Conservation (phyloP, 257 asterid species). For the Plectranthus barbatus region DNA sequence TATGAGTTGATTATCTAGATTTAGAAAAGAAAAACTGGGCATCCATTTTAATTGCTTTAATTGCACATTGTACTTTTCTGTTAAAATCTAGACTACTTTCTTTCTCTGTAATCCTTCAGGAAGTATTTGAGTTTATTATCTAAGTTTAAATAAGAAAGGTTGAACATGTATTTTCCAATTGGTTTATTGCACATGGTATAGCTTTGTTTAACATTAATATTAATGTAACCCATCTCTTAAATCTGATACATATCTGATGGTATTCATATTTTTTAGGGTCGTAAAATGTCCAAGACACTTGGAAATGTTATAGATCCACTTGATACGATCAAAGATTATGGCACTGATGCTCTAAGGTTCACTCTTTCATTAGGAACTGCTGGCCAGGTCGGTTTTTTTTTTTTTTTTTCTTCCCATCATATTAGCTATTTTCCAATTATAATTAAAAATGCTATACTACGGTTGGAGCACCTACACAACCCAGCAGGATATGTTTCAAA, state of each 20-base stretch:
- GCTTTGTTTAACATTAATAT: neutral
- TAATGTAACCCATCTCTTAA: slow-evolving; percentile 14
- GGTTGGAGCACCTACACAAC: neutral
- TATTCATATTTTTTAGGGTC: slow-evolving; percentile 51
- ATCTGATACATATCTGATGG: slow-evolving; percentile 10
- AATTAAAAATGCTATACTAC: neutral
- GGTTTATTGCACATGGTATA: neutral
- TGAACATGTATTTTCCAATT: too few species aligned
- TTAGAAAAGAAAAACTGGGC: too few species aligned
- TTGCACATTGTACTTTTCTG: too few species aligned
- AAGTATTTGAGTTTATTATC: too few species aligned
- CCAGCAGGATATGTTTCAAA: neutral
- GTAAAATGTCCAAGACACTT: slow-evolving; percentile 93
- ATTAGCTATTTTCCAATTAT: neutral
- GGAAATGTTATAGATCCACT: slow-evolving; percentile 94
- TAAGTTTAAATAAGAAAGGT: too few species aligned
- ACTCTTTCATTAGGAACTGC: slow-evolving; percentile 93
- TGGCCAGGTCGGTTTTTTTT: slow-evolving; percentile 74
- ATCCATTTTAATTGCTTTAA: too few species aligned
- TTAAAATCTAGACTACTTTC: too few species aligned
- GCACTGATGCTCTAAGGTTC: slow-evolving; percentile 94
- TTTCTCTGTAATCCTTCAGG: too few species aligned
- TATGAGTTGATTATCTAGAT: too few species aligned
- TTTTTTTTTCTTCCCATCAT: neutral
- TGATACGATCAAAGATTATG: slow-evolving; percentile 79